phyloP scores from a whole-genome alignment of 129 eudicot genomes.

The Tagetes erecta region DNA sequence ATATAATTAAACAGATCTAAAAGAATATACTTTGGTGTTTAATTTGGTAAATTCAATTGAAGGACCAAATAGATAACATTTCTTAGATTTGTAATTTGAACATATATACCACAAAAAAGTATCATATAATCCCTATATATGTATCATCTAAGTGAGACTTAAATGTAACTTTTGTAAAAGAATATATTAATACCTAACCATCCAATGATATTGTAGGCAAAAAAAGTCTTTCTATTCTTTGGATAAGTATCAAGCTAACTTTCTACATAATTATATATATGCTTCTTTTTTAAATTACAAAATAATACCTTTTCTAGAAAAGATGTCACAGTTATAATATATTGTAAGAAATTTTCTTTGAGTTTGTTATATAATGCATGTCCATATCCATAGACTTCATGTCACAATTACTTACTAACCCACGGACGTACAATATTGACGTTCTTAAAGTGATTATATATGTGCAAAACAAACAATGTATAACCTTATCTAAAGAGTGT shows the following conservation, averaged over 20 bases:
- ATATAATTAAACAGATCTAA: too few relatives aligned
- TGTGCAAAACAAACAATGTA: neutral
- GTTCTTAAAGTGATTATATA: neutral
- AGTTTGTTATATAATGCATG: neutral
- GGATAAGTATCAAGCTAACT: neutral
- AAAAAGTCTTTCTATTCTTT: too few relatives aligned
- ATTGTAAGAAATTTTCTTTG: neutral
- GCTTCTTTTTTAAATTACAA: neutral
- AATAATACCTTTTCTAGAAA: neutral
- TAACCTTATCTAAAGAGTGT: neutral
- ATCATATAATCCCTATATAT: too few relatives aligned
- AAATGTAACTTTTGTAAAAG: too few relatives aligned
- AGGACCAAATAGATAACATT: too few relatives aligned
- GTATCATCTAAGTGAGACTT: neutral
- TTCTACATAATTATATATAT: too few relatives aligned
- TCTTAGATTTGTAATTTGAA: too few relatives aligned
- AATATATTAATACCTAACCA: neutral
- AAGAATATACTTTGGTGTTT: too few relatives aligned
- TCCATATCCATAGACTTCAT: neutral
- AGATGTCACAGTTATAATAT: neutral
- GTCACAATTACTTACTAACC: neutral
- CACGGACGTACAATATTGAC: neutral
- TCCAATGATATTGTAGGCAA: neutral
- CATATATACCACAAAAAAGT: too few relatives aligned
- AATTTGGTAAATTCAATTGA: too few relatives aligned